Evolutionary conservation across 345 rosid species (phyloP).

Genomic region (Pugionium dolabratum): DNA sequence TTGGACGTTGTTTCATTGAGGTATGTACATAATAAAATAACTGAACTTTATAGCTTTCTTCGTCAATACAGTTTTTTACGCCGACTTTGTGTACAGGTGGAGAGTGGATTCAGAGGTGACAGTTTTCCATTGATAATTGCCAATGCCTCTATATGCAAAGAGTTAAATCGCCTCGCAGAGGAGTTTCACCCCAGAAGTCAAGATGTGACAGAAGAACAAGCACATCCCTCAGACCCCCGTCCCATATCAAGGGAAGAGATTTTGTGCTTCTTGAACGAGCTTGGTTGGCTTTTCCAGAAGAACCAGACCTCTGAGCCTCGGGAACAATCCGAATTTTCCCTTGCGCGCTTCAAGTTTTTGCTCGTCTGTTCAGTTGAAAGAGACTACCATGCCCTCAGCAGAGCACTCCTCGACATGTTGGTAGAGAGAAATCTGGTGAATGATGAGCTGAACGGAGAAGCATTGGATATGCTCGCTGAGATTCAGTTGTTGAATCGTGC

Average conservation of each 20-base stretch:
- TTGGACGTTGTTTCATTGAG: conserved; percentile 90
- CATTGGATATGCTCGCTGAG: conserved; percentile 59
- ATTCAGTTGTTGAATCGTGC: conserved; percentile 74
- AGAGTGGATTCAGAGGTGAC: conserved; percentile 82
- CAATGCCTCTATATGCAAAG: conserved; percentile 72
- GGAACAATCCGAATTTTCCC: conserved; percentile 49
- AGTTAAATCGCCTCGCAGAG: conserved; percentile 67
- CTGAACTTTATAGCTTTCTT: neutral
- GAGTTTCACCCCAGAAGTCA: conserved; percentile 54
- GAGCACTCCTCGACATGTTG: conserved; percentile 60
- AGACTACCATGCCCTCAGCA: conserved; percentile 62
- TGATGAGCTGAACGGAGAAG: conserved; percentile 50
- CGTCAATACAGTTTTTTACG: neutral
- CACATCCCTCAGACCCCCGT: conserved; percentile 36
- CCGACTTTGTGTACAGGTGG: conserved; percentile 57
- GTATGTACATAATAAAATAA: conserved; percentile 38
- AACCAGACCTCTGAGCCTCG: conserved; percentile 37
- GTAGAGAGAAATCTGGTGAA: conserved; percentile 52
- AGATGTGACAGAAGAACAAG: conserved; percentile 49
- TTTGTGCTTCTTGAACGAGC: conserved; percentile 79
- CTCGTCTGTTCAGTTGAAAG: conserved; percentile 75
- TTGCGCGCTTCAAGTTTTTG: conserved; percentile 69
- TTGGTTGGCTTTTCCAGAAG: conserved; percentile 92
- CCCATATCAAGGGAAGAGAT: conserved; percentile 67
- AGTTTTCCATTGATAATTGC: conserved; percentile 85